A percentile compares a stretch with the other conserved stretches of the same genome.
Evolutionary conservation across 345 rosid species (phyloP).

Genomic region (Citrus reticulata): DNA sequence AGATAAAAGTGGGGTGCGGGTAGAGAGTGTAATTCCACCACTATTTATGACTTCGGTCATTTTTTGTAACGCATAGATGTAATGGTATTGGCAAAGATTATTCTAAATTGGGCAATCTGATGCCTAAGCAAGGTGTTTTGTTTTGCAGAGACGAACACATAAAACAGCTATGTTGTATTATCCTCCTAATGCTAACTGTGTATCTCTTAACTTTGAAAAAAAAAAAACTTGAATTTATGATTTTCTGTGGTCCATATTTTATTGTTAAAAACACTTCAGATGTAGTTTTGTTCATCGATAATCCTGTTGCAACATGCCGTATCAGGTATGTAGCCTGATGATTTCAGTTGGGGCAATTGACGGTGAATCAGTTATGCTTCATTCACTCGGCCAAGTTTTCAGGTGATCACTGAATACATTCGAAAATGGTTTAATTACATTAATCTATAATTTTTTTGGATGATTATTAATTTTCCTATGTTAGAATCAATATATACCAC

Average conservation of each 20-base stretch:
- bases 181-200: not conserved
- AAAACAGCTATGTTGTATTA: not conserved
- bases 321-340: too few species aligned
- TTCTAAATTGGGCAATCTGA: conserved; percentile 7
- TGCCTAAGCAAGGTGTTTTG: conserved; percentile 3
- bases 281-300: too few species aligned
- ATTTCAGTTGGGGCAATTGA: too few species aligned
- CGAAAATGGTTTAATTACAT: too few species aligned
- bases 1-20: not conserved
- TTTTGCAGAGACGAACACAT: not conserved
- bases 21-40: not conserved
- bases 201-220: not conserved
- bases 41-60: not conserved
- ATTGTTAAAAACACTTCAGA: too few species aligned
- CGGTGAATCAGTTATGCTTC: too few species aligned
- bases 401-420: too few species aligned
- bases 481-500: too few species aligned
- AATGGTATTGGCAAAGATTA: conserved; percentile 1
- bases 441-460: too few species aligned
- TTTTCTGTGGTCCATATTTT: not conserved
- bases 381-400: too few species aligned
- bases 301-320: too few species aligned
- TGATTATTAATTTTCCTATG: too few species aligned
- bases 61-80: conserved; percentile 3
- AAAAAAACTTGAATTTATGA: not conserved